phyloP scores from a whole-genome alignment of 345 rosid genomes.

The Arabis hirsuta region DNA sequence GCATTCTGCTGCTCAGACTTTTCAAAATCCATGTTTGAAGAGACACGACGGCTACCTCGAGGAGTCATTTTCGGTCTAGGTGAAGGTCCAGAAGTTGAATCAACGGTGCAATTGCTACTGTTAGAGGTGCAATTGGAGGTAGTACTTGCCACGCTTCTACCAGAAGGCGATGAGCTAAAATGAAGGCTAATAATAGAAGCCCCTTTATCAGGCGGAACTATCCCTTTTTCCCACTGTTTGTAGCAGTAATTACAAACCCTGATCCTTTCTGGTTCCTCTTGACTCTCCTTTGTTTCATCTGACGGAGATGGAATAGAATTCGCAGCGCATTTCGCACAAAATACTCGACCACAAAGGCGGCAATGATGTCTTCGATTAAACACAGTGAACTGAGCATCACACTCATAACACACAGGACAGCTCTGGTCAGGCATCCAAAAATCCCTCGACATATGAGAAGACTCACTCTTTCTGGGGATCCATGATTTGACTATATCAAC shows the following conservation, averaged over 20 bases:
- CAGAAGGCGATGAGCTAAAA: conserved; percentile 75
- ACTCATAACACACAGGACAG: conserved; percentile 94
- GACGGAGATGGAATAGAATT: conserved; percentile 74
- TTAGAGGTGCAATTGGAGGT: conserved; percentile 71
- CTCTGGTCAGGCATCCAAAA: conserved; percentile 99
- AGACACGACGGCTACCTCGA: conserved; percentile 45
- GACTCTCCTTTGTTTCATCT: conserved; percentile 52
- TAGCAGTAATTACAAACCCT: conserved; percentile 91
- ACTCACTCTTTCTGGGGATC: conserved; percentile 78
- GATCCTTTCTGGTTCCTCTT: conserved; percentile 74
- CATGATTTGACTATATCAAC: conserved; percentile 74
- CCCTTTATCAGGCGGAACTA: conserved; percentile 58
- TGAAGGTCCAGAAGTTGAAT: conserved; percentile 68
- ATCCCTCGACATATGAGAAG: conserved; percentile 70
- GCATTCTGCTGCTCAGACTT: conserved; percentile 50
- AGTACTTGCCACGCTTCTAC: conserved; percentile 70
- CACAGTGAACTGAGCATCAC: conserved; percentile 88
- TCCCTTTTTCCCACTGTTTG: conserved; percentile 73
- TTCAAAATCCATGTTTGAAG: conserved; percentile 55
- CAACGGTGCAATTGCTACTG: conserved; percentile 65
- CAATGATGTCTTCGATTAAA: conserved; percentile 95
- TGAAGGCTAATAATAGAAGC: conserved; percentile 54
- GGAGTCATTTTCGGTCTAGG: conserved; percentile 58
- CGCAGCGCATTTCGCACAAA: conserved; percentile 86
- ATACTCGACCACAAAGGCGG: conserved; percentile 87